Conservation (phyloP, 345 rosid genomes). For the Hibiscus tridactylites region DNA sequence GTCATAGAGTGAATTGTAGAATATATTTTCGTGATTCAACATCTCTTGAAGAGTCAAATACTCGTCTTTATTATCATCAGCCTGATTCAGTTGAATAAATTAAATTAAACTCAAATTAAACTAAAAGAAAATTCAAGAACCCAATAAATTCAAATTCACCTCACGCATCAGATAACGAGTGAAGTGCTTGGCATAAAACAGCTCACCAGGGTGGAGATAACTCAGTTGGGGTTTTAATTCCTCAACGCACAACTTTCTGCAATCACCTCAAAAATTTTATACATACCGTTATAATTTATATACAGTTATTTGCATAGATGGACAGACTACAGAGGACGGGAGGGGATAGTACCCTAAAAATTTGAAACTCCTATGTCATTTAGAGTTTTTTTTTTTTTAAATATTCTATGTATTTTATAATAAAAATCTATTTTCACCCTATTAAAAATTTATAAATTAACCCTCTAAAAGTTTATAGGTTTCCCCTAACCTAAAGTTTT, state of each 20-base stretch:
- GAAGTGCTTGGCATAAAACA: constrained; percentile 32
- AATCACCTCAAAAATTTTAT: not conserved
- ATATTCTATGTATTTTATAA: no score
- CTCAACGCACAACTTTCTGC: constrained; percentile 30
- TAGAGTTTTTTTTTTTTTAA: no score
- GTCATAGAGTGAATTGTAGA: constrained; percentile 36
- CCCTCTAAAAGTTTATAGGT: no score
- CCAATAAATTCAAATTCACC: constrained; percentile 20
- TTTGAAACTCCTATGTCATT: no score
- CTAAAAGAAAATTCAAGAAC: no score
- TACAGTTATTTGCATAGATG: no score
- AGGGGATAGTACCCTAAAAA: no score
- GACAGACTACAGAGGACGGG: no score
- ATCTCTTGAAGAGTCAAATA: constrained; percentile 47
- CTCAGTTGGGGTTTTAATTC: constrained; percentile 48
- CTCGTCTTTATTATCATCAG: constrained; percentile 57
- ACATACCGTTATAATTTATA: no score
- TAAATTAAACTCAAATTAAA: not conserved
- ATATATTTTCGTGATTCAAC: constrained; percentile 45
- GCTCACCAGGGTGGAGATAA: constrained; percentile 60
- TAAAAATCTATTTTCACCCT: no score
- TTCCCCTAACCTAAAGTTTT: no score
- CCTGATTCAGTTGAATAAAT: constrained; percentile 20
- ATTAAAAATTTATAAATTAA: no score
- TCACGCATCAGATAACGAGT: constrained; percentile 31